phyloP scores from a whole-genome alignment of 441 rosid species.

The Flueggea neowawraea region DNA sequence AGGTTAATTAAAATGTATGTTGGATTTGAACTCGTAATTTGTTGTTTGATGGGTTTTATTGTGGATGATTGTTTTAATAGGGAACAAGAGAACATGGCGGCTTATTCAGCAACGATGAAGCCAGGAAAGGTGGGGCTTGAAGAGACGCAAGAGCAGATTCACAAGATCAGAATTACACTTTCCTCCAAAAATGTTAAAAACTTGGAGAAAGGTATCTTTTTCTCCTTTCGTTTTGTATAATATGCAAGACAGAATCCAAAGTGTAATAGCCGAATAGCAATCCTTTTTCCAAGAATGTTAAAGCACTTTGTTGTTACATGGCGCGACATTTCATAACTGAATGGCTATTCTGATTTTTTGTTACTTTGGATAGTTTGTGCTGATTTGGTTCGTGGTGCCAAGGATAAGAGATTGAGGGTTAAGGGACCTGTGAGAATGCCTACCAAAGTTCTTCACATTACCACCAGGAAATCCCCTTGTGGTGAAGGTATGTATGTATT shows the following conservation, averaged over 20 bases:
- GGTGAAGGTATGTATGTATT: constrained; percentile 62
- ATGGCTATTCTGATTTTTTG: constrained; percentile 3
- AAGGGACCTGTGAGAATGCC: constrained; percentile 95
- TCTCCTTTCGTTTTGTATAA: not conserved
- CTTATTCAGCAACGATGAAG: constrained; percentile 60
- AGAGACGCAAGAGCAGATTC: constrained; percentile 64
- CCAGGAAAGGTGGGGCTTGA: constrained; percentile 65
- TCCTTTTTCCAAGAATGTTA: too few species aligned
- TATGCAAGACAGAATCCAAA: not conserved
- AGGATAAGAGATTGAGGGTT: constrained; percentile 72
- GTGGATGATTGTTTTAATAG: too few species aligned
- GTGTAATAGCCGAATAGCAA: too few species aligned
- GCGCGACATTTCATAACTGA: too few species aligned
- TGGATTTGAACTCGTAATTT: too few species aligned
- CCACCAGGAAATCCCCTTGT: constrained; percentile 84
- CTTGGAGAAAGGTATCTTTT: constrained; percentile 64
- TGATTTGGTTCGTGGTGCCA: constrained; percentile 84
- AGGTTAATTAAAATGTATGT: too few species aligned
- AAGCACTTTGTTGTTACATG: too few species aligned
- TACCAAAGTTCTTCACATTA: constrained; percentile 74
- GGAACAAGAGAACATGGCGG: constrained; percentile 35
- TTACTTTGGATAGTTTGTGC: constrained; percentile 46
- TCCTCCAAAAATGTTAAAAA: constrained; percentile 81
- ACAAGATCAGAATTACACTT: constrained; percentile 75
- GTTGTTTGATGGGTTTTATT: too few species aligned